These are phyloP conservation scores for Paramecium tetraurelia DNA, from an alignment of 73 alveolate genomes.

Conservation along the genomic window DNA sequence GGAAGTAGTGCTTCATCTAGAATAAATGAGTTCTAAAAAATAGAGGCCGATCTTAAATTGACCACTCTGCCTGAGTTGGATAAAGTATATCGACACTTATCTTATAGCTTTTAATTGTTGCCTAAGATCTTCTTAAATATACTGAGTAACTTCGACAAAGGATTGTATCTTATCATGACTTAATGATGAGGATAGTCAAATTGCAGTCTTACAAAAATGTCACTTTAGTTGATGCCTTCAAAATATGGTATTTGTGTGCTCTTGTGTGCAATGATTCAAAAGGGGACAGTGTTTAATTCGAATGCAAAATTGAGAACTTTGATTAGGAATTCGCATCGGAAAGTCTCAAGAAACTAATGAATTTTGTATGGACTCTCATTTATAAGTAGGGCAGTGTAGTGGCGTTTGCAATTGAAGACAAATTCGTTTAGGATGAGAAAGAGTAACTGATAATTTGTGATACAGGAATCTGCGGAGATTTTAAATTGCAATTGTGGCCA, in stretches of 20 bases:
- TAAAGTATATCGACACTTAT: neutral
- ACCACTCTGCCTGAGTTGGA: neutral
- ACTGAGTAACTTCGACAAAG: neutral
- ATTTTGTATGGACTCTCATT: neutral
- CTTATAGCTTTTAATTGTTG: neutral
- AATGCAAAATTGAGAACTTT: neutral
- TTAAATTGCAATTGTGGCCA: neutral
- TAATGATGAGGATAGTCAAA: neutral
- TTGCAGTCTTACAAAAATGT: neutral
- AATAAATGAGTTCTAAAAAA: neutral
- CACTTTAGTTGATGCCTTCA: neutral
- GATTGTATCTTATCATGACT: conserved; percentile 7
- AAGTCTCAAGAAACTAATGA: neutral
- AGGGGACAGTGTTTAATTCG: neutral
- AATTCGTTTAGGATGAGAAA: neutral
- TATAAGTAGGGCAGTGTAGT: neutral
- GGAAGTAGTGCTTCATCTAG: neutral
- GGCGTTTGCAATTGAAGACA: neutral
- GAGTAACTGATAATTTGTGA: neutral
- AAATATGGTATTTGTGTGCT: neutral
- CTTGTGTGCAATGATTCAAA: neutral
- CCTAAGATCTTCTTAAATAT: neutral
- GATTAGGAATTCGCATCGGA: neutral
- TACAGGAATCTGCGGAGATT: conserved; percentile 24
- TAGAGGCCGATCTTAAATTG: neutral